Percentiles rank a stretch among this genome's conserved stretches.
phyloP scores from a whole-genome alignment of 2,329 filamentous ascomycete species.

The Claviceps lovelessii region DNA sequence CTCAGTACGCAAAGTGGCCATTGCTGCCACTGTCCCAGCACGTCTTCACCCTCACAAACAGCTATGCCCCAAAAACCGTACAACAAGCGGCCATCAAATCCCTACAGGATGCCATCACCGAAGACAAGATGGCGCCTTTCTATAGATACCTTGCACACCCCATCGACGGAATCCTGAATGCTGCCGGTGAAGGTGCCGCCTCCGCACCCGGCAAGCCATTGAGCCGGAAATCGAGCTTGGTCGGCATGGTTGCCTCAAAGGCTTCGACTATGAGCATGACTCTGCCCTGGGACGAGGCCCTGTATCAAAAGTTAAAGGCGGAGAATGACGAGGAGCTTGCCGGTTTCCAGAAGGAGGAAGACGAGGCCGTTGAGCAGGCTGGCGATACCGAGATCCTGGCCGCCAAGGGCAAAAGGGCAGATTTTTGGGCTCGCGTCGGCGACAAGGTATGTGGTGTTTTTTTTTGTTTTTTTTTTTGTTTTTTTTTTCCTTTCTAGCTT shows the following conservation, averaged over 20 bases:
- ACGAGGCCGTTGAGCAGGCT: conserved; percentile 88
- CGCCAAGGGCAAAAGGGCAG: conserved; percentile 83
- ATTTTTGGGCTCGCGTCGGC: conserved; percentile 89
- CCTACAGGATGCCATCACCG: conserved; percentile 67
- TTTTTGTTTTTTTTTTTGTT: too few species aligned
- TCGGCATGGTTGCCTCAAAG: conserved; percentile 62
- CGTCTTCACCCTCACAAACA: conserved; percentile 76
- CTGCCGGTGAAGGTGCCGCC: conserved; percentile 47
- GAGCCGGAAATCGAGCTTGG: conserved; percentile 54
- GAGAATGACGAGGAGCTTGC: conserved; percentile 70
- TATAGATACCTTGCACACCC: conserved; percentile 77
- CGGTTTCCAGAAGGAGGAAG: conserved; percentile 69
- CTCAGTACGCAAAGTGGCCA: conserved; percentile 75
- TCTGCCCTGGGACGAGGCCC: conserved; percentile 78
- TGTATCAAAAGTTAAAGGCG: conserved; percentile 64
- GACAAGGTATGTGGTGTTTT: conserved; percentile 57
- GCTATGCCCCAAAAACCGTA: conserved; percentile 48
- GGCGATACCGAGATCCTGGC: conserved; percentile 92
- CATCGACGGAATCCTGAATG: conserved; percentile 68
- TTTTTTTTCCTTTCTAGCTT: not conserved
- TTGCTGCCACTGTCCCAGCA: conserved; percentile 69
- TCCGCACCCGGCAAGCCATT: conserved; percentile 40
- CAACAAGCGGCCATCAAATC: conserved; percentile 60
- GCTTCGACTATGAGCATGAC: conserved; percentile 48
- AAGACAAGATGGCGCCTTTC: conserved; percentile 77